phyloP scores from a whole-genome alignment of 495 filamentous ascomycete genomes.

The Tuber brumale region DNA sequence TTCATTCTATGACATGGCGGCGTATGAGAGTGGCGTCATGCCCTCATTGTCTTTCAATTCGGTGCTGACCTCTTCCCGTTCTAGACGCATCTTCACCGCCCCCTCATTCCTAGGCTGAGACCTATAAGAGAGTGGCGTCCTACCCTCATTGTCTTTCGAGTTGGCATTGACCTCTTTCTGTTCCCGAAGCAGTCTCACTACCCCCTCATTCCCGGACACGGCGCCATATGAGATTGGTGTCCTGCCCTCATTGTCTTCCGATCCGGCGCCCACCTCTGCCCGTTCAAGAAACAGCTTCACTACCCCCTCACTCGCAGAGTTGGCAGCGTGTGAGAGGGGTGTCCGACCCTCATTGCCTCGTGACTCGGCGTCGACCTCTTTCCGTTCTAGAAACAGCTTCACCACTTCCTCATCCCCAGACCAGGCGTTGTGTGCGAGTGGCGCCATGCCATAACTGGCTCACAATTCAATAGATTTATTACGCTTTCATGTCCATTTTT shows the following conservation, averaged over 20 bases:
- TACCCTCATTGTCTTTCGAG: slow-evolving; percentile 29
- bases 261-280: no score
- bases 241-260: slow-evolving; percentile 12
- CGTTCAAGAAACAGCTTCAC: slow-evolving; percentile 15
- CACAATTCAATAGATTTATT: no score
- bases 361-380: no score
- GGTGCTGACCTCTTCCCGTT: not conserved
- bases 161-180: slow-evolving; percentile 19
- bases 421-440: no score
- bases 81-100: slow-evolving; percentile 32
- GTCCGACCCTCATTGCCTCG: no score
- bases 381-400: no score
- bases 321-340: no score
- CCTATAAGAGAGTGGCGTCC: slow-evolving; percentile 45
- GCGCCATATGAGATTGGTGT: slow-evolving; percentile 42
- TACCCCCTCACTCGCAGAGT: slow-evolving; percentile 26
- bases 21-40: no score
- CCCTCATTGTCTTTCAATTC: no score
- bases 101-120: slow-evolving; percentile 29
- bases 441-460: not conserved
- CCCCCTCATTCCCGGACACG: slow-evolving; percentile 27
- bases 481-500: no score
- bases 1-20: no score
- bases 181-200: slow-evolving; percentile 35
- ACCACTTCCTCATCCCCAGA: slow-evolving; percentile 27